A percentile compares a stretch with the other conserved stretches of the same genome.
These are phyloP conservation scores for Ensete glaucum DNA, from an alignment of 176 grass and related monocot genomes.

Conservation along the genomic window DNA sequence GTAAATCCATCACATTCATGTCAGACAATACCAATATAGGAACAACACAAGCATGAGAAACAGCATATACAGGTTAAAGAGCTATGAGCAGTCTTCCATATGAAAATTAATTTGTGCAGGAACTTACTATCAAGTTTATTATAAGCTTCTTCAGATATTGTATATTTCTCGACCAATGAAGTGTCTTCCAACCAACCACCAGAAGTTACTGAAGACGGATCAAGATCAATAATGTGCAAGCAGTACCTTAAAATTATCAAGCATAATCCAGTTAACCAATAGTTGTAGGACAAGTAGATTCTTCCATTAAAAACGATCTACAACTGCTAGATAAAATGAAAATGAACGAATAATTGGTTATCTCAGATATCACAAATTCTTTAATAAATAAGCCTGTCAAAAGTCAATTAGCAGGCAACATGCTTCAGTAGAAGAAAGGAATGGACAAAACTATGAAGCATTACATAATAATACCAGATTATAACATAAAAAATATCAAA, in stretches of 20 bases:
- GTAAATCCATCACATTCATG: background rate
- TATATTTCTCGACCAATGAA: conserved; percentile 93
- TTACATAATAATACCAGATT: background rate
- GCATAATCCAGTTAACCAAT: background rate
- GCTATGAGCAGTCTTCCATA: background rate
- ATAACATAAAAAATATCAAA: background rate
- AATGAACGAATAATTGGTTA: no score
- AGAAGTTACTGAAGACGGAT: conserved; percentile 72
- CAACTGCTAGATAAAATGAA: no score
- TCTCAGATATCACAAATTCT: no score
- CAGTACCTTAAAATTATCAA: conserved; percentile 44
- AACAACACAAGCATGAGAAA: background rate
- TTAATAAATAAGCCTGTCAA: no score
- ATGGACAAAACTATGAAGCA: no score
- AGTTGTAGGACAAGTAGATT: background rate
- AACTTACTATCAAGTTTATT: conserved; percentile 67
- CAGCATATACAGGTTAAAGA: background rate
- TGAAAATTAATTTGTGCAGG: background rate
- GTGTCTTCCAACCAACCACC: conserved; percentile 95
- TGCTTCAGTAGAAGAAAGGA: no score
- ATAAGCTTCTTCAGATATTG: conserved; percentile 82
- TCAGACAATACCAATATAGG: background rate
- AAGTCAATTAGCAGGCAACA: no score
- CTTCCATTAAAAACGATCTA: background rate
- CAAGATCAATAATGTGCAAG: conserved; percentile 81